Evolutionary conservation across 257 asterid genomes (phyloP), one percentile per base, ranked within the genome.

Genomic region (Cinchona pubescens): DNA sequence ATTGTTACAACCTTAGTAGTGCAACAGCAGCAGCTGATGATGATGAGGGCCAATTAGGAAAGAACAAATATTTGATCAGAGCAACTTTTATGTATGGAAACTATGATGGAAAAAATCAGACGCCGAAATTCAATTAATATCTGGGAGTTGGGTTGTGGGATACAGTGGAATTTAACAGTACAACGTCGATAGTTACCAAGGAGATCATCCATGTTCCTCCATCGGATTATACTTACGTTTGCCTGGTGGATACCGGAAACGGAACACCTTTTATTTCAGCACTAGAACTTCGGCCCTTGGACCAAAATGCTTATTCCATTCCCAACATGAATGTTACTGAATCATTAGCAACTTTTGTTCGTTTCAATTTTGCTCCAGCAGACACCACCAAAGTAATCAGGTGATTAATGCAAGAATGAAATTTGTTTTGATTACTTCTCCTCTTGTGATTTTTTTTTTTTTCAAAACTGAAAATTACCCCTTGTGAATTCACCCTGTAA

Each of bases 131-230:
- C 38, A 84, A 80, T 35, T 56, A 84, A 19, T 43, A 82, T 74
- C 69, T 86, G 23, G 90, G 88, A 30, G 88, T 77, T 68, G 79
- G 81, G 7, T 15, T 21, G 0, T 85, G 87, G 89, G 79, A 79
- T 8, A 62, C 83, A 0, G 66, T 77, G 9, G 18, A 45, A 0
- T 0, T 76, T 3, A 1, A 1, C 0, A 7, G 13, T 58, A 23
- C 59, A 5, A 46, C 71, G 3, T 9, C n/a, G 27, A 18, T 10
- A 0, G 7, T 29, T 0, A 1, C 0, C 4, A 12, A 11, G 45
- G 90, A 84, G 78, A 80, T 84, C 43, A 69, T 86, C 27, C 87
- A 82, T 48, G 65, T 58, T 4, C 75, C 80, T 1, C 65, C 69
- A 4, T 78, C 87, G 7, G 78, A 84, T 73, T 78, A 77, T 65